These are phyloP conservation scores for Solanum chaucha DNA, from an alignment of 257 asterid genomes.

Conservation along the genomic window DNA sequence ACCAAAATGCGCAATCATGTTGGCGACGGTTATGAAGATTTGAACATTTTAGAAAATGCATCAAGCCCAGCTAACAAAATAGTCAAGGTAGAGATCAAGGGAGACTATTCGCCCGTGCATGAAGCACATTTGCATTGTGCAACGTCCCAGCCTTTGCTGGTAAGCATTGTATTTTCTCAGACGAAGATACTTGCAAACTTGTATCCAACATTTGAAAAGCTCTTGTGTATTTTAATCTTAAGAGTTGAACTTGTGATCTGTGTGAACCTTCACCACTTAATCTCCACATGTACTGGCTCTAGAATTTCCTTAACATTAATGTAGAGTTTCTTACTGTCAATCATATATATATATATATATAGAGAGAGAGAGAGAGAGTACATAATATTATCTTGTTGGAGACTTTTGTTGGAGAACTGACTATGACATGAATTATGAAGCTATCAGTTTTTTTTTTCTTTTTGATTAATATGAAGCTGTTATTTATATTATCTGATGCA, in stretches of 20 bases:
- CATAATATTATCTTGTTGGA: neutral
- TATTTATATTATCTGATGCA: slow-evolving; percentile 21
- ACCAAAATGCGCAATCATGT: slow-evolving; percentile 14
- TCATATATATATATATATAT: neutral
- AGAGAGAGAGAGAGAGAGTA: neutral
- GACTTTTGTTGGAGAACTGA: neutral
- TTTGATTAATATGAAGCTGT: neutral
- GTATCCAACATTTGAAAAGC: neutral
- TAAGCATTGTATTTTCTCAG: slow-evolving; percentile 19
- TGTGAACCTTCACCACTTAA: neutral
- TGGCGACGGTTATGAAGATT: slow-evolving; percentile 23
- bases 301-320: neutral
- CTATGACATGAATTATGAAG: neutral
- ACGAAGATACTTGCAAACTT: neutral
- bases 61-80: slow-evolving; percentile 12
- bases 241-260: neutral
- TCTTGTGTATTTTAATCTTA: neutral
- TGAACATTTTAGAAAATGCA: slow-evolving; percentile 19
- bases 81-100: slow-evolving; percentile 20
- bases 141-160: slow-evolving; percentile 37
- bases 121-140: slow-evolving; percentile 21
- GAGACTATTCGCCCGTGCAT: slow-evolving; percentile 20
- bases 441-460: neutral
- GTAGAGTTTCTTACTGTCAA: neutral
- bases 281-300: neutral